Percentiles rank a stretch among this genome's conserved stretches.
Evolutionary conservation across 768 basidiomycete genomes (phyloP).

Genomic region (Hygrophorus russula): DNA sequence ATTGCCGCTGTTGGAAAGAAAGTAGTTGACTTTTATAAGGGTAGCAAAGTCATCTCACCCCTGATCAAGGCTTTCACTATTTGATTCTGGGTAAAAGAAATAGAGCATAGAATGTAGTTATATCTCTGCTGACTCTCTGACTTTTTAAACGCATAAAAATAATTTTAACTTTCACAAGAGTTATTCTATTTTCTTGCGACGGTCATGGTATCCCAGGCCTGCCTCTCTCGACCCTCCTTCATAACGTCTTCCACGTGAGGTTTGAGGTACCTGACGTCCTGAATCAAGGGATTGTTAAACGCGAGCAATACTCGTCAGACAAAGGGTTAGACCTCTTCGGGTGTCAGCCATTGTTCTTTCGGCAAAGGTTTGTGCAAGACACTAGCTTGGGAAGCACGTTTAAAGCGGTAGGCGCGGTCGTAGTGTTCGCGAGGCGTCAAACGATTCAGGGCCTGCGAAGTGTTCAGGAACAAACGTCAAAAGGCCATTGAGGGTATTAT

Average conservation of each 20-base stretch:
- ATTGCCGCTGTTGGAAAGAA: constrained; percentile 79
- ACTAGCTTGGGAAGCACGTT: constrained; percentile 70
- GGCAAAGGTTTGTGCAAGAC: constrained; percentile 72
- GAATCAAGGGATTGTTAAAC: constrained; percentile 9
- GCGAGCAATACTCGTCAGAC: not conserved
- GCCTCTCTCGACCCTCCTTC: constrained; percentile 69
- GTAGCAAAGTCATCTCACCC: constrained; percentile 62
- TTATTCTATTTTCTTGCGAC: constrained; percentile 55
- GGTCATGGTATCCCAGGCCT: constrained; percentile 67
- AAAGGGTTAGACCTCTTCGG: constrained; percentile 49
- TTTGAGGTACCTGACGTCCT: constrained; percentile 88
- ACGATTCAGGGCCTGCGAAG: constrained; percentile 65
- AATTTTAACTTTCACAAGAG: constrained; percentile 2
- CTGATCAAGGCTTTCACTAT: constrained; percentile 57
- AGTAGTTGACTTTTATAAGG: constrained; percentile 80
- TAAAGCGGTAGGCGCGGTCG: constrained; percentile 86
- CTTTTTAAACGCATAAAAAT: not conserved
- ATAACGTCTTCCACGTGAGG: constrained; percentile 65
- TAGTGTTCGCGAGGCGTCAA: constrained; percentile 71
- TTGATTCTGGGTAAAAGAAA: not conserved
- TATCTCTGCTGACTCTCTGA: not conserved
- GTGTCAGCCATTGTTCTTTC: constrained; percentile 69
- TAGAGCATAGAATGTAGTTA: not conserved
- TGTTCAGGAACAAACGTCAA: not conserved
- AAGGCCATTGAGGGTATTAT: no score